Evolutionary conservation across 1,284 basidiomycete species (phyloP).

Genomic region (Tremellales sp.): DNA sequence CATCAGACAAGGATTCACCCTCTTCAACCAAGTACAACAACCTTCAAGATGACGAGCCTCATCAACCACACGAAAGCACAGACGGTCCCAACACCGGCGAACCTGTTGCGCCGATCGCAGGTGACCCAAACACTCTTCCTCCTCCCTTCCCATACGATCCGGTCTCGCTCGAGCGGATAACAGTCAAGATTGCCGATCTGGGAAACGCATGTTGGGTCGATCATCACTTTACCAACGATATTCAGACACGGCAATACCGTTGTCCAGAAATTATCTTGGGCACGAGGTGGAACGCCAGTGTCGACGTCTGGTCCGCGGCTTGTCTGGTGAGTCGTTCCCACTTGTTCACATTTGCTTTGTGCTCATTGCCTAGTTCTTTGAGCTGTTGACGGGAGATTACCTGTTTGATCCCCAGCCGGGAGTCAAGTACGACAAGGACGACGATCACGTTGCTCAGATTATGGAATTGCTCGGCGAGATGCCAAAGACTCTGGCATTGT

Average conservation of each 20-base stretch:
- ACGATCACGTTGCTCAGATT: constrained; percentile 98
- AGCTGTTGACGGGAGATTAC: constrained; percentile 86
- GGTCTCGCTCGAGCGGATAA: constrained; percentile 72
- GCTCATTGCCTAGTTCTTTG: constrained; percentile 64
- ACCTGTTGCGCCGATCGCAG: constrained; percentile 50
- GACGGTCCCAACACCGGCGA: background rate
- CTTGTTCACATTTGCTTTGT: background rate
- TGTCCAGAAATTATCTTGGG: constrained; percentile 97
- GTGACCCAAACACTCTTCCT: constrained; percentile 54
- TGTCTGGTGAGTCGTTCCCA: constrained; percentile 65
- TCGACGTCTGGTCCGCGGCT: constrained; percentile 94
- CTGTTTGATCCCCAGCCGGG: constrained; percentile 70
- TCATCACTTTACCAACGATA: constrained; percentile 50
- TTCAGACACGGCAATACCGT: constrained; percentile 91
- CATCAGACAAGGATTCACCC: constrained; percentile 10
- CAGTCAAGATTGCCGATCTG: constrained; percentile 97
- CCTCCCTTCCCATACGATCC: constrained; percentile 58
- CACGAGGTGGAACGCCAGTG: constrained; percentile 83
- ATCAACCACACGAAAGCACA: background rate
- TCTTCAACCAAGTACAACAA: constrained; percentile 36
- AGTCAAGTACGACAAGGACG: constrained; percentile 74
- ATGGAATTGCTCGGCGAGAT: constrained; percentile 91
- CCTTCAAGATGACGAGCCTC: constrained; percentile 27
- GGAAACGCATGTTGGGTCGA: constrained; percentile 69
- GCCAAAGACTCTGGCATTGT: constrained; percentile 73